These are phyloP conservation scores for Keithomyces neogunnii DNA, from an alignment of 2,329 filamentous ascomycete species.

Conservation along the genomic window DNA sequence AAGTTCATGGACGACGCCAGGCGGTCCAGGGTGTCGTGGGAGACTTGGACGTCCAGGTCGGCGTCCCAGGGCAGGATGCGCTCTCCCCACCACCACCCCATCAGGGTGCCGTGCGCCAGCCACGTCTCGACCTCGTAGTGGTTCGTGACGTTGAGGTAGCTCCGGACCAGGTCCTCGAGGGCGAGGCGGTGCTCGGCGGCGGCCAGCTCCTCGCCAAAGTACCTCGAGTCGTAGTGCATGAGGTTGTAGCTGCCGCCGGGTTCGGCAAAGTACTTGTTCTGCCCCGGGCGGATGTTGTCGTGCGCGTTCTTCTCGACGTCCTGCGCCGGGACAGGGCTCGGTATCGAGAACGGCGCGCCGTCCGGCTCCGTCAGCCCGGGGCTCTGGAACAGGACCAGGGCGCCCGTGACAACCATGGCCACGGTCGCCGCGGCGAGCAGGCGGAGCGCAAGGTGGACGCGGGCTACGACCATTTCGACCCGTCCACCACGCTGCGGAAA, in stretches of 20 bases:
- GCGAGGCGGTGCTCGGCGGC: conserved; percentile 60
- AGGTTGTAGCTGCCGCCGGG: conserved; percentile 21
- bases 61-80: conserved; percentile 76
- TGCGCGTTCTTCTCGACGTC: background rate
- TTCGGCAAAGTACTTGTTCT: background rate
- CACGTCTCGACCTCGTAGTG: conserved; percentile 66
- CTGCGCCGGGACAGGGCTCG: background rate
- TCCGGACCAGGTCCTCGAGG: conserved; percentile 61
- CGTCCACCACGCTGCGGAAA: background rate
- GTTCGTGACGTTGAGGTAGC: conserved; percentile 62
- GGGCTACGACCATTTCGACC: background rate
- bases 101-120: conserved; percentile 75
- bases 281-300: background rate
- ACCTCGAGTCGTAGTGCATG: conserved; percentile 68
- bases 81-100: conserved; percentile 87
- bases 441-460: background rate
- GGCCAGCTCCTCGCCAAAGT: conserved; percentile 52
- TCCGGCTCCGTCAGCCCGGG: background rate
- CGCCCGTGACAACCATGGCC: background rate
- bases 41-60: conserved; percentile 76
- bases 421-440: background rate
- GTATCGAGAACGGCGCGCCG: background rate
- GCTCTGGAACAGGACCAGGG: background rate
- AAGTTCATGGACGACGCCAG: conserved; percentile 61
- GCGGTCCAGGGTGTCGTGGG: conserved; percentile 54